phyloP scores from a whole-genome alignment of 257 asterid species.

The Salvia hispanica region DNA sequence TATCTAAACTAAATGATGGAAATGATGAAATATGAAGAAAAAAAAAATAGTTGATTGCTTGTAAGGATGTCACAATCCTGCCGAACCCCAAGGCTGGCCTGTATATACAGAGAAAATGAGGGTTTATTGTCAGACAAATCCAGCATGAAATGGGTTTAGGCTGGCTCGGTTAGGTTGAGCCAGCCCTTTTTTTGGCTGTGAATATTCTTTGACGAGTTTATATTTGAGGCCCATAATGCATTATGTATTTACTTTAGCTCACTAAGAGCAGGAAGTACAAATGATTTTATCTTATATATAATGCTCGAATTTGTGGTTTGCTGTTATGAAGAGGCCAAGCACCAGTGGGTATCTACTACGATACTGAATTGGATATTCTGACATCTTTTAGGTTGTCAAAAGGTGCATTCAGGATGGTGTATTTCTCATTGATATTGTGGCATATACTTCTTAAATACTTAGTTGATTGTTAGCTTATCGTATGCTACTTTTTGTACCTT shows the following conservation, averaged over 20 bases:
- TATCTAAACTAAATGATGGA: no score
- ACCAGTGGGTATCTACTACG: slow-evolving; percentile 7
- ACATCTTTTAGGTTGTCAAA: slow-evolving; percentile 6
- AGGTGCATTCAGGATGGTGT: slow-evolving; percentile 12
- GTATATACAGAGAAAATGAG: no score
- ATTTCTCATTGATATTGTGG: slow-evolving; percentile 8
- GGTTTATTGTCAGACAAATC: no score
- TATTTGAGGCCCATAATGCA: slow-evolving; percentile 3
- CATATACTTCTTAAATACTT: slow-evolving; percentile 13
- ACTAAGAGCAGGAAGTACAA: slow-evolving; percentile 1
- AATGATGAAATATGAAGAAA: no score
- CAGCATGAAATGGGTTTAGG: no score
- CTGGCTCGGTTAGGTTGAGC: no score
- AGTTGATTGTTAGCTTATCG: slow-evolving; percentile 28
- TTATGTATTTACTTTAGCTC: background rate
- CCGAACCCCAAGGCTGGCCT: no score
- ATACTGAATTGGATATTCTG: slow-evolving; percentile 13
- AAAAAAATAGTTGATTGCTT: no score
- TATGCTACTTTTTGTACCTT: slow-evolving; percentile 26
- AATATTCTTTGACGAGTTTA: background rate
- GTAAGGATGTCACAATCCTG: no score
- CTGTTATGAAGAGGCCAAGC: slow-evolving; percentile 21
- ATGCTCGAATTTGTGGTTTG: background rate
- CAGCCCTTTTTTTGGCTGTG: slow-evolving; percentile 16
- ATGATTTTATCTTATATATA: background rate